Base-by-base conservation (phyloP, 169 alveolate genomes). In the Toxoplasma gondii region DNA sequence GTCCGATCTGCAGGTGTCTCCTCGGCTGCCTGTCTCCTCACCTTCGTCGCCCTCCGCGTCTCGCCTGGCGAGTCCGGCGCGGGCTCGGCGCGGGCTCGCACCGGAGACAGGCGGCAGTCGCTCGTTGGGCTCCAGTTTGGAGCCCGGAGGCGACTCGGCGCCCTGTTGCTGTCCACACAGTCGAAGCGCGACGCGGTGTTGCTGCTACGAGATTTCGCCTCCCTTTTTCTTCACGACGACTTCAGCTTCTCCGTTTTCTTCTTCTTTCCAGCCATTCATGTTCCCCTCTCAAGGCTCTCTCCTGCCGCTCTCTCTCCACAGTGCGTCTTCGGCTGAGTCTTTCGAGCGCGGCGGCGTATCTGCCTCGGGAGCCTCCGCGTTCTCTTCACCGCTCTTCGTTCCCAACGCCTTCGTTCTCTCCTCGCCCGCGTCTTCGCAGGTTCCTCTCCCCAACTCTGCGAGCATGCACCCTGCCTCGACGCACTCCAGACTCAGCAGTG, bases 101-200 rank as follows among this genome's bases (percentile, higher is more conserved):
- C n/a, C 74, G 74, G 74, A 64, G 74, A 64, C 74, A 64, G 74
- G 74, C 9, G 74, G 22, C 34, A 64, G 74, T 64, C 34, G 58
- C 58, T 49, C 58, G 58, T 49, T 64, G 74, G n/a, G 74, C 74
- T 16, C 74, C 74, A 27, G 31, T 31, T 64, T 31, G 74, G 74
- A 64, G 74, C 34, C 29, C n/a, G 74, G 34, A n/a, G 58, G 58
- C 58, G 86, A 78, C 39, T 12, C 86, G 12, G 49, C n/a, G 31
- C 45, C 22, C n/a, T 78, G 86, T n/a, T 78, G 39, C 39, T 78
- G 86, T 78, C 86, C 86, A 45, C 86, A 78, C 45, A 78, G 86
- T n/a, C 86, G 86, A 2, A 78, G 86, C 86, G 39, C 86, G 24
- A n/a, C 39, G 45, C 86, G 86, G 44, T 78, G 86, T 78, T 78